These are phyloP conservation scores for Combretum micranthum DNA, from an alignment of 345 rosid genomes.

Conservation along the genomic window DNA sequence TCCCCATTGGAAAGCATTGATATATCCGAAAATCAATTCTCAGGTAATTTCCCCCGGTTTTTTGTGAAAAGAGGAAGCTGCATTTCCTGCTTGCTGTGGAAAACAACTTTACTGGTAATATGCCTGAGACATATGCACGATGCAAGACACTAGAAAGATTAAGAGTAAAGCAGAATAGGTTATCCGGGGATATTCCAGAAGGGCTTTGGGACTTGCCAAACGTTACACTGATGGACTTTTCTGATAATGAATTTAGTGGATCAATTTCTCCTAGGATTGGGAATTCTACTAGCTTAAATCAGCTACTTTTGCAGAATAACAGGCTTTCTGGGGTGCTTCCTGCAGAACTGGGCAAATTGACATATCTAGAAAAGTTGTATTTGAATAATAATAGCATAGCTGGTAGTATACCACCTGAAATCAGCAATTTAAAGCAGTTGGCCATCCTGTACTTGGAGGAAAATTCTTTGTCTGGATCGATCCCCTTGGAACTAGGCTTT, in stretches of 20 bases:
- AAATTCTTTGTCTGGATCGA: slow-evolving; percentile 53
- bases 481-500: slow-evolving; percentile 41
- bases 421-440: slow-evolving; percentile 49
- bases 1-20: slow-evolving; percentile 52
- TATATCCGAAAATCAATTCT: slow-evolving; percentile 73
- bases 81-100: slow-evolving; percentile 45
- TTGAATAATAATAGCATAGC: slow-evolving; percentile 53
- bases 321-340: slow-evolving; percentile 66
- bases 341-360: slow-evolving; percentile 44
- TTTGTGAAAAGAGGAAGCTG: slow-evolving; percentile 48
- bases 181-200: slow-evolving; percentile 54
- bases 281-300: slow-evolving; percentile 36
- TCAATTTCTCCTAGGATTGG: slow-evolving; percentile 44
- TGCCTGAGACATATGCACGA: slow-evolving; percentile 49
- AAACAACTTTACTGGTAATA: slow-evolving; percentile 61
- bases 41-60: slow-evolving; percentile 67
- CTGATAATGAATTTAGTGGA: slow-evolving; percentile 60
- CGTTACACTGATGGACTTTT: slow-evolving; percentile 53
- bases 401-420: slow-evolving; percentile 46
- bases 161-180: slow-evolving; percentile 47
- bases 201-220: slow-evolving; percentile 67
- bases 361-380: slow-evolving; percentile 45
- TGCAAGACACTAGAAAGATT: slow-evolving; percentile 63
- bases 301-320: slow-evolving; percentile 53
- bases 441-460: slow-evolving; percentile 64